These are phyloP conservation scores for Sordariomycetes sp. DNA, from an alignment of 2,329 filamentous ascomycete species.

Conservation along the genomic window DNA sequence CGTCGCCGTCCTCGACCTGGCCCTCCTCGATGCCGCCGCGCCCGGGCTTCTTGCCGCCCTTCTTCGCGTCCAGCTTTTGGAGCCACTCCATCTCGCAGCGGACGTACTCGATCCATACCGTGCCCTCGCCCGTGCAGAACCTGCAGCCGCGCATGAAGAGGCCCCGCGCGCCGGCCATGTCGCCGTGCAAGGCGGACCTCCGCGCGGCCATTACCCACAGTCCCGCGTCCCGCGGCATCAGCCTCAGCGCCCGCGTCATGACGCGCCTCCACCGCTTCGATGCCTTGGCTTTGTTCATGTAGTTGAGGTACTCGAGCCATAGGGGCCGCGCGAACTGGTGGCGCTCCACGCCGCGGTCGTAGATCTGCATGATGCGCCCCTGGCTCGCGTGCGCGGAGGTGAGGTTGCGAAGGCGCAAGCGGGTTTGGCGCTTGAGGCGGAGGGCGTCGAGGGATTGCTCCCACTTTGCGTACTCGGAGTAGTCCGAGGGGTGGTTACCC, in stretches of 20 bases:
- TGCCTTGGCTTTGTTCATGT: conserved; percentile 55
- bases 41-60: conserved; percentile 36
- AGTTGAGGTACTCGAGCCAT: conserved; percentile 86
- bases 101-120: conserved; percentile 81
- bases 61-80: conserved; percentile 63
- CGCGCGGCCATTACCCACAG: conserved; percentile 81
- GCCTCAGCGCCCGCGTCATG: conserved; percentile 57
- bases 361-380: conserved; percentile 74
- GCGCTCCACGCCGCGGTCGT: conserved; percentile 73
- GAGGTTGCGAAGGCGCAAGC: conserved; percentile 58
- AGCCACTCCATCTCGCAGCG: conserved; percentile 89
- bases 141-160: conserved; percentile 82
- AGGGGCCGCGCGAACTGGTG: conserved; percentile 71
- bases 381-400: conserved; percentile 60
- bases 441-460: conserved; percentile 60
- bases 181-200: conserved; percentile 63
- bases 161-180: conserved; percentile 74
- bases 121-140: conserved; percentile 66
- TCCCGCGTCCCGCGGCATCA: conserved; percentile 73
- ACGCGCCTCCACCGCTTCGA: conserved; percentile 52
- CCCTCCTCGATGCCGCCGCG: conserved; percentile 29
- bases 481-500: conserved; percentile 64
- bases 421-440: conserved; percentile 68
- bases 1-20: conserved; percentile 32
- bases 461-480: conserved; percentile 69